Base-by-base conservation (phyloP, 306 rosid genomes). In the Alnus glutinosa region DNA sequence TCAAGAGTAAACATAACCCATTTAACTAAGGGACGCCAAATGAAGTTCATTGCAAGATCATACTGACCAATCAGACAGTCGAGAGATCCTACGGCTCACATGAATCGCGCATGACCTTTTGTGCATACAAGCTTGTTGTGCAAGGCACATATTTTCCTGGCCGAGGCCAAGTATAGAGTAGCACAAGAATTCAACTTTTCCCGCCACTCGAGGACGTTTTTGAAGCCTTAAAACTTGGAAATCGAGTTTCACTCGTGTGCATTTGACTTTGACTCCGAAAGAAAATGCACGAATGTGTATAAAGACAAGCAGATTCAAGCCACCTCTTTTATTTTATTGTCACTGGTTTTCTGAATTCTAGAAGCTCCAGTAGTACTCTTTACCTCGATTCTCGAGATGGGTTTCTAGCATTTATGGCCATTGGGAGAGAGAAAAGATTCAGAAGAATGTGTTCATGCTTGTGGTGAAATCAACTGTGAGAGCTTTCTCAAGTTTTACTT, bases 211-310 rank as follows among this genome's bases (percentile, higher is more conserved):
- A 94, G 87, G 85, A 73, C 93, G 86, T 85, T 82, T 85, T 88
- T 92, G 81, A 89, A 85, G 96, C 90, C 96, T 89, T 90, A 80
- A 89, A 87, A 55, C 74, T 80, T 85, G 97, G 96, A 75, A 39
- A 85, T 78, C 58, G 79, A 81, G 85, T 85, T 88, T 82, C 98
- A 92, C 92, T 89, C 96, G 94, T 90, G 96, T 89, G 97, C 92
- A 80, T 85, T 89, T 90, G 90, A 88, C 92, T 85, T 89, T 88
- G 90, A 88, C 94, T 71, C 32, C 76, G 72, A 68, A 6, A 79
- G 48, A 50, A 75, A 52, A 46, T 78, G 82, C 87, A 77, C 75
- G 88, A 85, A 87, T 89, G 87, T 86, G 87, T 74, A 86, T 81
- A 77, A 75, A 87, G 78, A 87, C 85, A 83, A 67, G 82, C 83